phyloP scores from a whole-genome alignment of 495 filamentous ascomycete genomes.

The Entonaema liquescens region DNA sequence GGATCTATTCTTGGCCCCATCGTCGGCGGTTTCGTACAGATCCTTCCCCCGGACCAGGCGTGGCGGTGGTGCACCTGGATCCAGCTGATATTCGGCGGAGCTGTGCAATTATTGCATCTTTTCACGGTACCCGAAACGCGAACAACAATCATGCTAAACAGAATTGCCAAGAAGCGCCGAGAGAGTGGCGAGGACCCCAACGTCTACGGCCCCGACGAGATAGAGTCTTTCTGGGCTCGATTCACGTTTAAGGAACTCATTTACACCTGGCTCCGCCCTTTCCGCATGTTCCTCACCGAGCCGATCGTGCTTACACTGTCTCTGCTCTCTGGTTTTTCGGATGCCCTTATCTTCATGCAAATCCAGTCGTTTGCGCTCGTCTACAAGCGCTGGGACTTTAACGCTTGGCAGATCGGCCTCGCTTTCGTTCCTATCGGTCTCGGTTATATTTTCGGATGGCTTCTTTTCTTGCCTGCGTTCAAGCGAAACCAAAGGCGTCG shows the following conservation, averaged over 20 bases:
- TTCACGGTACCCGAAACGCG: slow-evolving; percentile 75
- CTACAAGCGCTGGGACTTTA: slow-evolving; percentile 71
- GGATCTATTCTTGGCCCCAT: slow-evolving; percentile 81
- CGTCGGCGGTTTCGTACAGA: slow-evolving; percentile 78
- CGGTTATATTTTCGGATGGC: slow-evolving; percentile 72
- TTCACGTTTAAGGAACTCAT: slow-evolving; percentile 65
- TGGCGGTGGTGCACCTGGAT: slow-evolving; percentile 87
- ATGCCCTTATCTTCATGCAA: slow-evolving; percentile 84
- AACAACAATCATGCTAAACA: slow-evolving; percentile 71
- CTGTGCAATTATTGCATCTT: slow-evolving; percentile 71
- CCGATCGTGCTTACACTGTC: slow-evolving; percentile 78
- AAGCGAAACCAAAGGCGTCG: slow-evolving; percentile 62
- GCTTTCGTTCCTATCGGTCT: slow-evolving; percentile 70
- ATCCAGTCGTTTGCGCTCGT: slow-evolving; percentile 73
- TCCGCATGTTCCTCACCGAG: slow-evolving; percentile 80
- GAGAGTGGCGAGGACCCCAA: slow-evolving; percentile 62
- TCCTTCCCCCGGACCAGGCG: slow-evolving; percentile 50
- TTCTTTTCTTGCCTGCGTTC: slow-evolving; percentile 71
- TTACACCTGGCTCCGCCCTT: slow-evolving; percentile 72
- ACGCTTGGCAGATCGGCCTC: slow-evolving; percentile 62
- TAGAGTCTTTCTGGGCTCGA: slow-evolving; percentile 59
- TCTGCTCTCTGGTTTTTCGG: slow-evolving; percentile 77
- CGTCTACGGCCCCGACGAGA: slow-evolving; percentile 70
- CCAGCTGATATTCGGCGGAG: slow-evolving; percentile 76
- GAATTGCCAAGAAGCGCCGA: slow-evolving; percentile 70